Conservation (phyloP, 163 green algal genomes). For the Scenedesmus sp. region DNA sequence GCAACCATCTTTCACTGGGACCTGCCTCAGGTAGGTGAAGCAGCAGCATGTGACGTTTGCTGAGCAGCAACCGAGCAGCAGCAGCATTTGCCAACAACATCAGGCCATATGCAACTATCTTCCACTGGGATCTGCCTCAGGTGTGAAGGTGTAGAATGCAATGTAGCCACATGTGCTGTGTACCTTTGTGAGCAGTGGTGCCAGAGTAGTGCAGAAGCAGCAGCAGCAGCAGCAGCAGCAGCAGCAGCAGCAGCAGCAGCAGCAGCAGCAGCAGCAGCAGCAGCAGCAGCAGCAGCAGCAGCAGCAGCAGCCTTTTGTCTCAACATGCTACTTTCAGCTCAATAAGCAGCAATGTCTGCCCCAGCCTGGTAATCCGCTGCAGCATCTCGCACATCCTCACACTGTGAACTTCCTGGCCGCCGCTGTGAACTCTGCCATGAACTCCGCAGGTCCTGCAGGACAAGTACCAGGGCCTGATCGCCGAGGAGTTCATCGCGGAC, state of each 20-base stretch:
- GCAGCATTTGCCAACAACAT: conserved; percentile 59
- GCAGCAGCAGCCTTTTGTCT: too few species aligned
- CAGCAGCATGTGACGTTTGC: neutral
- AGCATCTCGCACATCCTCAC: neutral
- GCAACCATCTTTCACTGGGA: conserved; percentile 79
- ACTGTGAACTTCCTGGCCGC: too few species aligned
- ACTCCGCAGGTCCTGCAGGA: conserved; percentile 38
- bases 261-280: too few species aligned
- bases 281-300: too few species aligned
- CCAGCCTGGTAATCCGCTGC: neutral
- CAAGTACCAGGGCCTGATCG: conserved; percentile 44
- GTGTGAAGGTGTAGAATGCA: too few species aligned
- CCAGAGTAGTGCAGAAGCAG: too few species aligned
- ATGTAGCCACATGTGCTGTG: too few species aligned
- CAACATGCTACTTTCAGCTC: neutral
- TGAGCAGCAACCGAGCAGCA: neutral
- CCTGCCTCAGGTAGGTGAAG: conserved; percentile 61
- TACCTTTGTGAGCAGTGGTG: too few species aligned
- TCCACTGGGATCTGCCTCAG: conserved; percentile 44
- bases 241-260: too few species aligned
- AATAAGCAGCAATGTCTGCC: neutral
- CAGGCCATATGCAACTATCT: conserved; percentile 70
- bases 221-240: too few species aligned
- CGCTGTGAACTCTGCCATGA: too few species aligned
- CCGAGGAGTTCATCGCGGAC: conserved; percentile 37